Conservation (phyloP, 345 rosid species). For the Chamaenerion angustifolium region DNA sequence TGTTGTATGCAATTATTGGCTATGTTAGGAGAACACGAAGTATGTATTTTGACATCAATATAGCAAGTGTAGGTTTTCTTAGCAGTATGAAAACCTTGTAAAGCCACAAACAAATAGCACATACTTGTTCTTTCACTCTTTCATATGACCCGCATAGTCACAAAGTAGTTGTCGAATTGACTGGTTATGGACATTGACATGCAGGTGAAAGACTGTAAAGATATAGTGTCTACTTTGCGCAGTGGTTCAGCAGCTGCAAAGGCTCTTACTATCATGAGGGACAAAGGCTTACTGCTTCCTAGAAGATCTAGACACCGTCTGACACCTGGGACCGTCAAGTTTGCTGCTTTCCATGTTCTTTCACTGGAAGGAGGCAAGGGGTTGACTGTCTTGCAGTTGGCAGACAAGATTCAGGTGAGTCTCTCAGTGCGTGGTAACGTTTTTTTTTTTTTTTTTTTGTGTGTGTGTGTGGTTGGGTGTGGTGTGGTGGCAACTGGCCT, state of each 20-base stretch:
- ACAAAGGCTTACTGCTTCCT: slow-evolving; percentile 82
- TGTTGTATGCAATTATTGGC: too few species aligned
- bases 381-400: slow-evolving; percentile 79
- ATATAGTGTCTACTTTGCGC: slow-evolving; percentile 66
- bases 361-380: slow-evolving; percentile 97
- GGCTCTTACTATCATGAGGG: slow-evolving; percentile 85
- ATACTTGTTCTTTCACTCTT: too few species aligned
- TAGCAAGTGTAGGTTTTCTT: too few species aligned
- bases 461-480: too few species aligned
- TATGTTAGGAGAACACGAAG: too few species aligned
- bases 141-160: too few species aligned
- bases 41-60: too few species aligned
- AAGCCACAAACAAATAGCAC: too few species aligned
- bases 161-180: too few species aligned
- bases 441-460: not conserved
- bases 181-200: not conserved
- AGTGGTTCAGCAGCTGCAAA: slow-evolving; percentile 94
- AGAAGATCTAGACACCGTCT: slow-evolving; percentile 90
- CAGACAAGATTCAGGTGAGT: slow-evolving; percentile 93
- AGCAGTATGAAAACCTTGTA: too few species aligned
- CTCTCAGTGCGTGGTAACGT: slow-evolving; percentile 1
- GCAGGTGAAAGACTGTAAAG: slow-evolving; percentile 76
- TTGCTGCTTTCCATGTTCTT: slow-evolving; percentile 99
- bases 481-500: not conserved
- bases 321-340: slow-evolving; percentile 99